phyloP scores from a whole-genome alignment of 2,329 filamentous ascomycete genomes.

The Pestalotiopsis sp. region DNA sequence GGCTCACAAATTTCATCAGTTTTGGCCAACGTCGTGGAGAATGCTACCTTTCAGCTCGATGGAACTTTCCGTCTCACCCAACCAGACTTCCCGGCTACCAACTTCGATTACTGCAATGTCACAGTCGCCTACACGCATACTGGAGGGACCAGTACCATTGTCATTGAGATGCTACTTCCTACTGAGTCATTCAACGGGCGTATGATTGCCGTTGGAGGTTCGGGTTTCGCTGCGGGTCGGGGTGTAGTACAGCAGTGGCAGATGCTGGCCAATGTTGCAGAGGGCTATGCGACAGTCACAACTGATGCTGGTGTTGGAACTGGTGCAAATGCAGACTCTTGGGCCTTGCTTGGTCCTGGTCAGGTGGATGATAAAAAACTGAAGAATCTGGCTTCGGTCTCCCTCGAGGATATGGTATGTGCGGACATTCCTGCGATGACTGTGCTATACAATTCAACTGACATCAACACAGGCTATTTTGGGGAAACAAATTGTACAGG shows the following conservation, averaged over 20 bases:
- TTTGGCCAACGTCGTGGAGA: neutral
- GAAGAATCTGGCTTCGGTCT: conserved; percentile 28
- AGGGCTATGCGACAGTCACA: conserved; percentile 31
- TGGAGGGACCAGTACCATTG: neutral
- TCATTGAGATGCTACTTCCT: neutral
- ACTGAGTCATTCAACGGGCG: conserved; percentile 30
- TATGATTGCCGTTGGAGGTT: conserved; percentile 33
- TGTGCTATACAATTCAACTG: neutral
- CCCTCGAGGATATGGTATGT: conserved; percentile 24
- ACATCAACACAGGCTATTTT: conserved; percentile 2
- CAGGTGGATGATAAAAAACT: conserved; percentile 29
- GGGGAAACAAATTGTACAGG: conserved; percentile 13
- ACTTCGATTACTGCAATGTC: conserved; percentile 1
- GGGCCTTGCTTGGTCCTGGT: conserved; percentile 22
- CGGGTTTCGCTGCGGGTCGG: conserved; percentile 30
- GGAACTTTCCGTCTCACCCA: neutral
- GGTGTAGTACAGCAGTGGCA: conserved; percentile 19
- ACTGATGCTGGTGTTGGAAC: conserved; percentile 28
- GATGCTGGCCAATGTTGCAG: conserved; percentile 22
- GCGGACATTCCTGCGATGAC: neutral
- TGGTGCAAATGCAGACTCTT: conserved; percentile 16
- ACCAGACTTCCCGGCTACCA: neutral
- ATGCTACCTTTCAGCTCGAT: neutral
- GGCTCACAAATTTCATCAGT: neutral
- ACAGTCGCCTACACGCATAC: neutral